Conservation (phyloP, 345 rosid species). For the Lagerstroemia speciosa region DNA sequence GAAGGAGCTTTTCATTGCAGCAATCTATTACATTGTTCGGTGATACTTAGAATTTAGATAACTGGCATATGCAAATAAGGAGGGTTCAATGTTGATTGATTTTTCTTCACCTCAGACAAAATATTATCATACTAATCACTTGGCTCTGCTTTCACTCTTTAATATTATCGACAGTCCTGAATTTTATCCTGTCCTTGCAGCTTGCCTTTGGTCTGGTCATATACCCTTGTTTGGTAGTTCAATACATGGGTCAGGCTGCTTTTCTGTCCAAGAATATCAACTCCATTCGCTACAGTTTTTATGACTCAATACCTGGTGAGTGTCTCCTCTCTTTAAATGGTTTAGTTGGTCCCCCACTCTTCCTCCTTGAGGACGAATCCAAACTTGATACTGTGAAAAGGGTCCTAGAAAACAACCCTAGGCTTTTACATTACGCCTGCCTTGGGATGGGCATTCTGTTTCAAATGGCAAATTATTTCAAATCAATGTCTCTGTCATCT, state of each 20-base stretch:
- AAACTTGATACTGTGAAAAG: not conserved
- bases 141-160: not conserved
- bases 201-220: constrained; percentile 62
- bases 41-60: not conserved
- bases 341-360: not conserved
- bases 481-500: not conserved
- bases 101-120: not conserved
- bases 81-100: not conserved
- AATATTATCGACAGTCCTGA: not conserved
- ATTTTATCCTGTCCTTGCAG: constrained; percentile 27
- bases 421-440: not conserved
- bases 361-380: not conserved
- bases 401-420: not conserved
- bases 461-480: constrained; percentile 2
- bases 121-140: not conserved
- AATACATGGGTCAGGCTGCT: constrained; percentile 99
- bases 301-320: constrained; percentile 73
- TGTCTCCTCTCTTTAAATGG: not conserved
- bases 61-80: not conserved
- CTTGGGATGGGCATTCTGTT: not conserved
- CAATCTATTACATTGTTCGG: not conserved
- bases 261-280: constrained; percentile 60
- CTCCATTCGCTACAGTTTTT: constrained; percentile 47
- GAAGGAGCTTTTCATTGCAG: not conserved
- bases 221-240: constrained; percentile 91